Conservation (phyloP, 1,284 basidiomycete species). For the Mrakiaceae sp. region DNA sequence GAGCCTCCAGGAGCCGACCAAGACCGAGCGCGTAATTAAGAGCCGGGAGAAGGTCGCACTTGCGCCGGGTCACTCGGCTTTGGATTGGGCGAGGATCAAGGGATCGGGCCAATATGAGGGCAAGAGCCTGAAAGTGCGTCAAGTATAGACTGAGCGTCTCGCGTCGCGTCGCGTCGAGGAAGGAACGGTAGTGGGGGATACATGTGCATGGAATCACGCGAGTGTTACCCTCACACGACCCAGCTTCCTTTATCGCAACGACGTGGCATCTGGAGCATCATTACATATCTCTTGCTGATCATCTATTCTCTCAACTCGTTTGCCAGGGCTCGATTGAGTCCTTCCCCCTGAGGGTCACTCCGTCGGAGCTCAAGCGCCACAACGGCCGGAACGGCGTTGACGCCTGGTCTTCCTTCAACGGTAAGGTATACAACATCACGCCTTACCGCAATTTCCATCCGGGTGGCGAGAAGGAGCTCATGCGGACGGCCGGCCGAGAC, state of each 20-base stretch:
- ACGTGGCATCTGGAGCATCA: not conserved
- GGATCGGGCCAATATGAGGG: constrained; percentile 59
- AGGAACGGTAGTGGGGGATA: not conserved
- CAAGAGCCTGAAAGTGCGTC: constrained; percentile 40
- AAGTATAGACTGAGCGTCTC: no score
- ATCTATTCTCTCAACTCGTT: not conserved
- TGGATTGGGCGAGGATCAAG: constrained; percentile 90
- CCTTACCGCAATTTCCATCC: constrained; percentile 87
- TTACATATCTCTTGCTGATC: not conserved
- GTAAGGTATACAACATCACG: constrained; percentile 95
- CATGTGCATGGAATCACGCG: not conserved
- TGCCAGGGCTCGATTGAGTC: constrained; percentile 25
- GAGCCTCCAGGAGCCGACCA: constrained; percentile 21
- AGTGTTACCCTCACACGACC: no score
- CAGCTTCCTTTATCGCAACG: no score
- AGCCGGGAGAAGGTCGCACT: constrained; percentile 69
- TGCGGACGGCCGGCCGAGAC: constrained; percentile 92
- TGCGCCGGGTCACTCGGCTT: constrained; percentile 77
- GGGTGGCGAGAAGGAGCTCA: constrained; percentile 82
- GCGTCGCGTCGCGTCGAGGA: not conserved
- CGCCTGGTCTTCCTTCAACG: constrained; percentile 86
- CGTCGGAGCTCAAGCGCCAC: constrained; percentile 73
- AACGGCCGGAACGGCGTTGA: constrained; percentile 51
- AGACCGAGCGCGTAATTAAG: constrained; percentile 21
- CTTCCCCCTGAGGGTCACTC: constrained; percentile 58